Base-by-base conservation (phyloP, 768 basidiomycete genomes). In the Bullera alba region DNA sequence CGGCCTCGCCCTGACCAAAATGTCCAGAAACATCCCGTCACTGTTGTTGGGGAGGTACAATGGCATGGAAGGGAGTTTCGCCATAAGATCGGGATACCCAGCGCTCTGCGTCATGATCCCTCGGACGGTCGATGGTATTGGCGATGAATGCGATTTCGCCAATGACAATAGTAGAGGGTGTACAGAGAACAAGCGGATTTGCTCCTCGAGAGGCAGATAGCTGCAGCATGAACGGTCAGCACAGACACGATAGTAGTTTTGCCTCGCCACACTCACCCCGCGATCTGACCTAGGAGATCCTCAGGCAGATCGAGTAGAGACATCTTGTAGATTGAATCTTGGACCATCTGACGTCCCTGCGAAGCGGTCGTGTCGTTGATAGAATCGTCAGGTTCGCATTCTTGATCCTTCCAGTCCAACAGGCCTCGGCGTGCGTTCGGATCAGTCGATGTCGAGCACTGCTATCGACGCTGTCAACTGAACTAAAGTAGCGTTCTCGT, bases 201-300 rank as follows among this genome's bases (percentile, higher is more conserved):
- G 50, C 0, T 60, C 29, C 2, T 38, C 17, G 25, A 69, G 51
- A 1, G 63, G 48, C 3, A 71, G 63, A 38, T 59, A 60, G 26
- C 67, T 67, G 43, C 4, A 7, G 29, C 26, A 27, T 30, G 37
- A 14, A 39, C 32, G 34, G 21, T 29, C 32, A 8, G 48, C 10
- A 19, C 39, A 15, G 21, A 14, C 37, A n/a, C 25, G 19, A 46
- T 4, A 14, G 23, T 37, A 35, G 35, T 27, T 30, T 23, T 7
- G n/a, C n/a, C n/a, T 17, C n/a, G 22, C 7, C 21, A 22, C 23
- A 56, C 67, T 46, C 42, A 69, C 67, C 57, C 46, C n/a, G 61
- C 61, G 32, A 69, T 69, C 32, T 69, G 67, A 46, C 54, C 55
- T 3, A 63, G 53, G 12, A 69, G 50, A 48, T 69, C 67, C 15